A percentile compares a stretch with the other conserved stretches of the same genome.
Conservation (phyloP, 2,329 filamentous ascomycete genomes). For the Dactylellina leptospora region DNA sequence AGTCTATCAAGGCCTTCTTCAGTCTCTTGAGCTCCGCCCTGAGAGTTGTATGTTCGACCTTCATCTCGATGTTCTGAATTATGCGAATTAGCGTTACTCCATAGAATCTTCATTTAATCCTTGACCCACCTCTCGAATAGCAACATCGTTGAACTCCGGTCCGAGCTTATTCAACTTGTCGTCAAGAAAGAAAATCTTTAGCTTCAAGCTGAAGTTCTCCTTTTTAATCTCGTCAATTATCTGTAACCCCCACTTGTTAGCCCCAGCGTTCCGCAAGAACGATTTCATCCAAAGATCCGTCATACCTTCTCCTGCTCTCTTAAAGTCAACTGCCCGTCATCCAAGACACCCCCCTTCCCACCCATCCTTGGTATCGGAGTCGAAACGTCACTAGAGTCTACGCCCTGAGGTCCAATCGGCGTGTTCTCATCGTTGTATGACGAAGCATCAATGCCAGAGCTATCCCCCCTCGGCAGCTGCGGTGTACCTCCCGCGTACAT, state of each 20-base stretch:
- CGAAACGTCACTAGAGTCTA: conserved; percentile 80
- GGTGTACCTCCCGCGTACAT: conserved; percentile 74
- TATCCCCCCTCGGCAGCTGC: conserved; percentile 75
- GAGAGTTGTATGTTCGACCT: conserved; percentile 90
- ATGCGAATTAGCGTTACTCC: not conserved
- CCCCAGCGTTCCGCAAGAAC: not conserved
- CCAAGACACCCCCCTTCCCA: conserved; percentile 72
- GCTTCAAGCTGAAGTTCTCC: conserved; percentile 95
- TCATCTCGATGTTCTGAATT: conserved; percentile 85
- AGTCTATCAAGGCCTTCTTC: conserved; percentile 81
- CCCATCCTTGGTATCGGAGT: conserved; percentile 80
- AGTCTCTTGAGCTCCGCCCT: conserved; percentile 85
- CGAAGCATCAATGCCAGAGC: conserved; percentile 72
- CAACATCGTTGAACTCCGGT: conserved; percentile 86
- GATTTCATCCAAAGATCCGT: conserved; percentile 18
- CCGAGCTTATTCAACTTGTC: conserved; percentile 87
- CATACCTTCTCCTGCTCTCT: conserved; percentile 89
- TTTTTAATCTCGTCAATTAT: conserved; percentile 95
- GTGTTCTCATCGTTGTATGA: conserved; percentile 72
- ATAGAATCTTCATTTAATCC: not conserved
- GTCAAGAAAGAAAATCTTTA: conserved; percentile 96
- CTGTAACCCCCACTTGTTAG: conserved; percentile 59
- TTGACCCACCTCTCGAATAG: conserved; percentile 70
- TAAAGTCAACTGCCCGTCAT: conserved; percentile 88
- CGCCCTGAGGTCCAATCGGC: conserved; percentile 73